Evolutionary conservation across 1,284 basidiomycete species (phyloP), one percentile per base, ranked within the genome.

Genomic region (Takashimella tepidaria): DNA sequence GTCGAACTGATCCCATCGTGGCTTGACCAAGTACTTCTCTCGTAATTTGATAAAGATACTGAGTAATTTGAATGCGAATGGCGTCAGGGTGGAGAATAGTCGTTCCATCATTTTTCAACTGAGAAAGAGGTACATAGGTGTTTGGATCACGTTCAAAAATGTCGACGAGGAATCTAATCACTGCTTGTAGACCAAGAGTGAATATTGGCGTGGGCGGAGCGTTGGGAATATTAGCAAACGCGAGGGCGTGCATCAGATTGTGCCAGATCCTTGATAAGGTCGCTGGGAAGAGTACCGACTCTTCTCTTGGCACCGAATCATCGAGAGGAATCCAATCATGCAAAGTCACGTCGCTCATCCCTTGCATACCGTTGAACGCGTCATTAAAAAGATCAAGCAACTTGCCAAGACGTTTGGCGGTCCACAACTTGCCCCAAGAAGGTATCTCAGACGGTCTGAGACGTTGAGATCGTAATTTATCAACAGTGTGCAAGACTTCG

Each of bases 341-440:
- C 1, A 41, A 22, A 4, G 41, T 40, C n/a, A 58, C 31, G 12
- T 60, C 51, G 50, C 56, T 60, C n/a, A 73, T 50, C 3, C 69
- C 67, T 5, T 60, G 46, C 8, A 72, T 55, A 21, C 67, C 68
- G 1, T 54, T 43, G 6, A 74, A 50, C 0, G 68, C 63, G 4
- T 63, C 61, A 22, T 67, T 53, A 49, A 72, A 71, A 16, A 70
- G 51, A 6, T 55, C 51, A 2, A 72, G 56, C 26, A 73, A 53
- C n/a, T 58, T 50, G 22, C 64, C 66, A 5, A 73, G 55, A 12
- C 67, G 60, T 46, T 57, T 60, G 11, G 64, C 60, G 5, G 67
- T 54, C 69, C 69, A 73, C 4, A 53, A 55, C n/a, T 57, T 47
- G 4, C 70, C 70, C 66, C 67, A 72, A 0, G 61, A 58, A 3